Evolutionary conservation across 306 rosid genomes (phyloP), one percentile per base, ranked within the genome.

Genomic region (Betula pendula): DNA sequence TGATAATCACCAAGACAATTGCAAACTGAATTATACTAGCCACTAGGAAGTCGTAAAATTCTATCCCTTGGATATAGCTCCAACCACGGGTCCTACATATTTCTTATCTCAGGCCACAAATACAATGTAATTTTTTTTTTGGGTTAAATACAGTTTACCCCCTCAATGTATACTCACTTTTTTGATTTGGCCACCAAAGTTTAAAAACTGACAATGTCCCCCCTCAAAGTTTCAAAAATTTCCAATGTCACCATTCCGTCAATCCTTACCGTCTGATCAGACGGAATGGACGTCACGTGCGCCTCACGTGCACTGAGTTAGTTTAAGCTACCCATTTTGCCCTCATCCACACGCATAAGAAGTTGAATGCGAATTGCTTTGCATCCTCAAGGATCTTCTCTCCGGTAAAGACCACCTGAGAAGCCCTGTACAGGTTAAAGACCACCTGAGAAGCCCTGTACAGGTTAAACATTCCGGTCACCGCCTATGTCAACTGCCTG

Each of bases 391-490:
- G 93, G 63, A 89, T 84, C 14, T 79, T 84, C 88, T 96, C 99
- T 55, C 97, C 98, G 0, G 94, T 88, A 10, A 92, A 90, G 44
- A 81, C 13, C 12, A 87, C 66, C 81, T 96, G 97, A 52, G 85
- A 76, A 3, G 97, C 97, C 31, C 98, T 87, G 33, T 77, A 77
- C 55, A 96, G 80, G 79, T n/a, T n/a, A n/a, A n/a, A n/a, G n/a
- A n/a, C n/a, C n/a, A n/a, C n/a, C n/a, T n/a, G n/a, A n/a, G n/a
- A n/a, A n/a, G n/a, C n/a, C n/a, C n/a, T n/a, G n/a, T n/a, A n/a
- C n/a, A n/a, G n/a, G n/a, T 88, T 96, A 65, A 77, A 91, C 92
- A 91, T 92, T 24, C 98, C 98, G 5, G 99, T 96, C 78, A 96
- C 97, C 0, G 97, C 96, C 72, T 87, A 93, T 1, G 88, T 91